Conservation (phyloP, 495 filamentous ascomycete genomes). For the Penicillium argentinense region DNA sequence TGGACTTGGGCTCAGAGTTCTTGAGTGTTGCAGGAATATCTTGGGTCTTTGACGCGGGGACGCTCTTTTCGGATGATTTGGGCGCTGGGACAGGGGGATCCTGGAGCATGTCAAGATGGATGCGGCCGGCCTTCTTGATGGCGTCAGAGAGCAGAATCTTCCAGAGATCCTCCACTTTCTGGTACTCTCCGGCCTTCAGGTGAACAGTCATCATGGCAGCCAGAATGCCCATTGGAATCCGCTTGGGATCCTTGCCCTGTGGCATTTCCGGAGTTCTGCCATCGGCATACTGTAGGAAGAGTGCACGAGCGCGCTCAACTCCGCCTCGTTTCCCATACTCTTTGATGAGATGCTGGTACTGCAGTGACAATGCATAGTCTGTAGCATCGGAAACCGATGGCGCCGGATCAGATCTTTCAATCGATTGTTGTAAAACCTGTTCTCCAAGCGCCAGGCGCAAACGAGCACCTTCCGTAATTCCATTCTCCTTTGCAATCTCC, state of each 20-base stretch:
- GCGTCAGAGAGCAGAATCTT: constrained; percentile 54
- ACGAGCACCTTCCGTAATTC: constrained; percentile 3
- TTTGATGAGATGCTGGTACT: constrained; percentile 62
- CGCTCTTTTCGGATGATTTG: neutral
- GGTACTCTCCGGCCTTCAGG: constrained; percentile 51
- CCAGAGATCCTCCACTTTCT: constrained; percentile 67
- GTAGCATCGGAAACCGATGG: neutral
- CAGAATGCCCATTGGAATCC: constrained; percentile 57
- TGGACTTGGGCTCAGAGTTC: neutral
- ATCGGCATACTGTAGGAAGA: constrained; percentile 54
- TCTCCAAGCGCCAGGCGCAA: constrained; percentile 35
- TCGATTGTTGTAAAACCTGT: constrained; percentile 32
- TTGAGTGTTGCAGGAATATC: neutral
- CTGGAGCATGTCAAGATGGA: constrained; percentile 21
- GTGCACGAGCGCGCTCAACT: constrained; percentile 50
- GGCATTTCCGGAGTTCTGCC: neutral
- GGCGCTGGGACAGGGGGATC: neutral
- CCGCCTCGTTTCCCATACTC: constrained; percentile 59
- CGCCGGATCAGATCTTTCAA: constrained; percentile 21
- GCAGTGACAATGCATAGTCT: constrained; percentile 38
- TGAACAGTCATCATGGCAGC: constrained; percentile 65
- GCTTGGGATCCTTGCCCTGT: constrained; percentile 19
- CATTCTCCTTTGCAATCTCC: constrained; percentile 12
- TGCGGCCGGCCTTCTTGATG: constrained; percentile 36
- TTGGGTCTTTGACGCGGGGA: too few species aligned